Evolutionary conservation across 441 rosid genomes (phyloP).

Genomic region (Macaranga tanarius): DNA sequence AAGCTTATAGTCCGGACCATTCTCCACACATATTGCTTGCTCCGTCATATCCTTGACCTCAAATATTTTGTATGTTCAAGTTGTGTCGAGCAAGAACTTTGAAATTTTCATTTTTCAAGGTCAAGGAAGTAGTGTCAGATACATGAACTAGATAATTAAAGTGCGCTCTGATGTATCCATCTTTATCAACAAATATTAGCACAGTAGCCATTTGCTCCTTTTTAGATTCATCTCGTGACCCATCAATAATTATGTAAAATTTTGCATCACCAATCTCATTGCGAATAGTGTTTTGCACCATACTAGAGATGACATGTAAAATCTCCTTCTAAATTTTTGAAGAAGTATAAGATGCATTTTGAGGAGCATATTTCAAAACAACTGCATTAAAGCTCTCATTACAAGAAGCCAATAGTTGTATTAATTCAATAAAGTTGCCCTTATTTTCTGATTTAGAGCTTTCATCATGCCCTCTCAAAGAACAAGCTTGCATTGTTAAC

Average conservation of each 20-base stretch:
- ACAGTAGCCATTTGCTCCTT: constrained; percentile 21
- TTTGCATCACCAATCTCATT: constrained; percentile 11
- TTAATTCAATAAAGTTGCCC: not conserved
- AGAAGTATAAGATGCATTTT: not conserved
- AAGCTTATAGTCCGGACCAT: not conserved
- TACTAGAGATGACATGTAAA: not conserved
- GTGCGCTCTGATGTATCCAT: not conserved
- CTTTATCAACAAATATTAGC: constrained; percentile 11
- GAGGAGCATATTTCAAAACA: not conserved
- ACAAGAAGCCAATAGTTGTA: not conserved
- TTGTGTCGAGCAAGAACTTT: too few species aligned
- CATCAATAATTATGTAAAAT: constrained; percentile 18
- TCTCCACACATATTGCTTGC: not conserved
- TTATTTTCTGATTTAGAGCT: not conserved
- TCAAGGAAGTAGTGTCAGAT: too few species aligned
- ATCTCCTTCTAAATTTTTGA: not conserved
- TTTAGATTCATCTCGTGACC: constrained; percentile 8
- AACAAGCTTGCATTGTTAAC: not conserved
- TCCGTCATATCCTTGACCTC: not conserved
- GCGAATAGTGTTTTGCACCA: not conserved
- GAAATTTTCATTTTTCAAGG: too few species aligned
- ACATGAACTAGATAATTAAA: constrained; percentile 14
- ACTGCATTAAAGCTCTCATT: not conserved
- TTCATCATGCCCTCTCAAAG: not conserved
- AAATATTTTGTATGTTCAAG: not conserved